Percentiles rank a stretch among this genome's conserved stretches.
phyloP scores from a whole-genome alignment of 352 stramenopile species.

The Phytophthora tubulina region DNA sequence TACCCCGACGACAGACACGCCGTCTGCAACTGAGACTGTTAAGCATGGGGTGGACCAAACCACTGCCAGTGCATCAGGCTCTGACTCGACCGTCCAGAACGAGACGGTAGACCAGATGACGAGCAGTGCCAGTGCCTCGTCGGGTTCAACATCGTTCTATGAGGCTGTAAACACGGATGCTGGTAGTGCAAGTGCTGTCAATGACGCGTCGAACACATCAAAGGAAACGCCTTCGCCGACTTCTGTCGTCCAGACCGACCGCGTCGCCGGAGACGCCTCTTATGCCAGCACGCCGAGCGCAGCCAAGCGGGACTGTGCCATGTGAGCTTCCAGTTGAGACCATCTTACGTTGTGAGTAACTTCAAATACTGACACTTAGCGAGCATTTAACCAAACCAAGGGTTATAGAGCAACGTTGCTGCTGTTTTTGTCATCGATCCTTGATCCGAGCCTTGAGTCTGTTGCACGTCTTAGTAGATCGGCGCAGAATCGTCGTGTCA shows the following conservation, averaged over 20 bases:
- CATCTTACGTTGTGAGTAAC: conserved; percentile 18
- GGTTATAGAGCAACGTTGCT: conserved; percentile 17
- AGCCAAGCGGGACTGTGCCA: conserved; percentile 27
- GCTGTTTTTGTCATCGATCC: background rate
- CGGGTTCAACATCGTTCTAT: conserved; percentile 18
- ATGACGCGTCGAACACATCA: background rate
- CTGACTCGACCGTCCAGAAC: conserved; percentile 17
- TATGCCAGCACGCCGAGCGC: conserved; percentile 17
- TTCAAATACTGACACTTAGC: conserved; percentile 28
- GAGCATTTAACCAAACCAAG: conserved; percentile 16
- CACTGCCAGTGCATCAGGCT: conserved; percentile 15
- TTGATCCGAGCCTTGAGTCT: background rate
- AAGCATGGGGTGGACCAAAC: conserved; percentile 15
- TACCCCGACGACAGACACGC: conserved; percentile 11
- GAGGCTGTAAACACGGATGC: conserved; percentile 10
- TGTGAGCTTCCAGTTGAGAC: conserved; percentile 16
- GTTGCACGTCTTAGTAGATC: background rate
- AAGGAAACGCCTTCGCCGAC: conserved; percentile 7
- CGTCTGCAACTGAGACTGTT: conserved; percentile 18
- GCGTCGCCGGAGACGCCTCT: conserved; percentile 18
- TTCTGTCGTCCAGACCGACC: conserved; percentile 9
- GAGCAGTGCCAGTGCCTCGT: conserved; percentile 9
- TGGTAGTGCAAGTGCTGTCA: conserved; percentile 1
- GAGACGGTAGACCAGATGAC: conserved; percentile 13
- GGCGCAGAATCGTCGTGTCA: too few species aligned